These are phyloP conservation scores for Wickerhamomyces hampshirensis DNA, from an alignment of 805 yeast species.

Conservation along the genomic window DNA sequence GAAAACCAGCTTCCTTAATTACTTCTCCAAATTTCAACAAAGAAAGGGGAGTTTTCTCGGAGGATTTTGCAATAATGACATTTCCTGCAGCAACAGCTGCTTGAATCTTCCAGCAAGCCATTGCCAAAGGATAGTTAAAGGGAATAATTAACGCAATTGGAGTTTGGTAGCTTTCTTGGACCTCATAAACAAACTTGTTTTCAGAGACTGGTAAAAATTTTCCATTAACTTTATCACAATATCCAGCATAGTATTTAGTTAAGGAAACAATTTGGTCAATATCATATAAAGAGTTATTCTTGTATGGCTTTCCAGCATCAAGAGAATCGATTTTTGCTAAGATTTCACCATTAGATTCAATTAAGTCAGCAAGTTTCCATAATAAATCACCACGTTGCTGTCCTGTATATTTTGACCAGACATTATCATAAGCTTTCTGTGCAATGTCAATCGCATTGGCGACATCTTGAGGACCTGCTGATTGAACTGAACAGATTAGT, in stretches of 20 bases:
- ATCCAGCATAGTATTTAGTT: slow-evolving; percentile 68
- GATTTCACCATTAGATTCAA: slow-evolving; percentile 59
- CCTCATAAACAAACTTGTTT: slow-evolving; percentile 58
- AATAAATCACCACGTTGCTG: slow-evolving; percentile 47
- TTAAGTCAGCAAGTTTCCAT: slow-evolving; percentile 59
- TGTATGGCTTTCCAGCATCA: slow-evolving; percentile 74
- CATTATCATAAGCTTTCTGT: slow-evolving; percentile 50
- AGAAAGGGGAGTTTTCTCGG: slow-evolving; percentile 72
- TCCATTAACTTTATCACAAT: slow-evolving; percentile 66
- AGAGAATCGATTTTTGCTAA: slow-evolving; percentile 66
- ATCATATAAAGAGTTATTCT: slow-evolving; percentile 63
- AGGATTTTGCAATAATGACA: slow-evolving; percentile 66
- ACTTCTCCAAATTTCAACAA: slow-evolving; percentile 60
- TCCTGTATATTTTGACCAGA: slow-evolving; percentile 66
- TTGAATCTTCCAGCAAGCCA: slow-evolving; percentile 75
- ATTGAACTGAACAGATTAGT: slow-evolving; percentile 38
- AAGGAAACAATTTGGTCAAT: slow-evolving; percentile 58
- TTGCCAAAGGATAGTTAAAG: slow-evolving; percentile 80
- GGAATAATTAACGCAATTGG: slow-evolving; percentile 81
- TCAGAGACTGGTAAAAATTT: slow-evolving; percentile 61
- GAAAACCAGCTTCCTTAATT: slow-evolving; percentile 67
- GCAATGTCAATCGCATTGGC: slow-evolving; percentile 38
- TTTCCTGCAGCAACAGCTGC: slow-evolving; percentile 78
- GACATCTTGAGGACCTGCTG: slow-evolving; percentile 18
- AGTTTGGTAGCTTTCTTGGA: slow-evolving; percentile 65